These are phyloP conservation scores for Xylaria sp. DNA, from an alignment of 2,329 filamentous ascomycete species.

Conservation along the genomic window DNA sequence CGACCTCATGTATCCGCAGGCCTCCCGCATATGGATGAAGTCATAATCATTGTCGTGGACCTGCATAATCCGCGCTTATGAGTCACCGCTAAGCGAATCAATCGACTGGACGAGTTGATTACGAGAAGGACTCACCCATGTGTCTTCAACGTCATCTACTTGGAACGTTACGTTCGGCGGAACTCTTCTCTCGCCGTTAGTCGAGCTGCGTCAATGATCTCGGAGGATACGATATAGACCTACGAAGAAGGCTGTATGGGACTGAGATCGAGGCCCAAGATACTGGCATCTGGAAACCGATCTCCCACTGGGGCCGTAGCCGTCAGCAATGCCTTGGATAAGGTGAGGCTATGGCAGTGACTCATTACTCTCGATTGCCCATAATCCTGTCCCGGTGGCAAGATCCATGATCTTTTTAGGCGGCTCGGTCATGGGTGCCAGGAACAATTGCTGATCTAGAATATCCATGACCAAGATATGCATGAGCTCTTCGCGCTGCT, in stretches of 20 bases:
- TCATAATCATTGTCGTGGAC: slow-evolving; percentile 40
- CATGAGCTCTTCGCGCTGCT: slow-evolving; percentile 56
- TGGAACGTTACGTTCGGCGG: slow-evolving; percentile 42
- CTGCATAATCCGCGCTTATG: slow-evolving; percentile 20
- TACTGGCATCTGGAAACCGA: slow-evolving; percentile 36
- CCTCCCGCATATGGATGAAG: slow-evolving; percentile 42
- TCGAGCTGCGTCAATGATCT: slow-evolving; percentile 15
- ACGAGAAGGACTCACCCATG: slow-evolving; percentile 36
- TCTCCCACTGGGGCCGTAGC: slow-evolving; percentile 36
- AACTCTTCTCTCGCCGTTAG: slow-evolving; percentile 33
- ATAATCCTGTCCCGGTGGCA: slow-evolving; percentile 39
- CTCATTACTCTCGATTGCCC: slow-evolving; percentile 38
- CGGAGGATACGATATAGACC: slow-evolving; percentile 19
- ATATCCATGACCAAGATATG: slow-evolving; percentile 52
- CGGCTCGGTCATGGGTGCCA: slow-evolving; percentile 35
- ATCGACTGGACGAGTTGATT: slow-evolving; percentile 1
- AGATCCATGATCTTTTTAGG: slow-evolving; percentile 39
- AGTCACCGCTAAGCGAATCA: slow-evolving; percentile 9
- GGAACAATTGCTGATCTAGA: slow-evolving; percentile 41
- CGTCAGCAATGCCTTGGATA: slow-evolving; percentile 27
- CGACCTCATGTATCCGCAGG: slow-evolving; percentile 37
- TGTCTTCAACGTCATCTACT: slow-evolving; percentile 42
- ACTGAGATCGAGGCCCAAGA: slow-evolving; percentile 41
- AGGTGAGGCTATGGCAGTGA: background rate
- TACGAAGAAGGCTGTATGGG: slow-evolving; percentile 43